Percentiles rank a stretch among this genome's conserved stretches.
Conservation (phyloP, 768 basidiomycete genomes). For the Rhodotorula taiwanensis region DNA sequence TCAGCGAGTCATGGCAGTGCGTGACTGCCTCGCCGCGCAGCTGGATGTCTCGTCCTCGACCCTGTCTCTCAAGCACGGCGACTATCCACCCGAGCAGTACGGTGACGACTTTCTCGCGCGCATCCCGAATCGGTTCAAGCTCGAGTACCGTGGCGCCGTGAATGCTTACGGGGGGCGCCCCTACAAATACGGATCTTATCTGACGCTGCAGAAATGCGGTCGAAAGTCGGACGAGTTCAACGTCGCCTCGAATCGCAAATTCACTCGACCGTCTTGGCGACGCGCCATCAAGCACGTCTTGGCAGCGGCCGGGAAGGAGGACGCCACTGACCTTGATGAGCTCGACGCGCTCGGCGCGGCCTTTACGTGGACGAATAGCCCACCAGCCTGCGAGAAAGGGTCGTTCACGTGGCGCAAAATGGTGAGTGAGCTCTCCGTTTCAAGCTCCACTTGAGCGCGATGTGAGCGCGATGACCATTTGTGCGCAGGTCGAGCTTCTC, state of each 20-base stretch:
- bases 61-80: too few species aligned
- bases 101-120: not conserved
- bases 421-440: too few species aligned
- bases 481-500: too few species aligned
- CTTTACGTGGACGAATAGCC: not conserved
- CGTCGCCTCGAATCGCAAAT: accelerated
- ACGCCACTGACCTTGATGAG: not conserved
- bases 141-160: too few species aligned
- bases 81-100: not conserved
- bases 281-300: not conserved
- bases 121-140: not conserved
- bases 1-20: not conserved
- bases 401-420: too few species aligned
- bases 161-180: too few species aligned
- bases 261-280: not conserved
- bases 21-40: not conserved
- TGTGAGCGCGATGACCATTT: too few species aligned
- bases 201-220: accelerated
- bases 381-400: too few species aligned
- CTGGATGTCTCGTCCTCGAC: not conserved
- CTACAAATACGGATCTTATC: accelerated
- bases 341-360: not conserved
- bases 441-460: too few species aligned
- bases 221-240: not conserved
- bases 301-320: not conserved